Evolutionary conservation across 2,329 filamentous ascomycete genomes (phyloP), one percentile per base, ranked within the genome.

Genomic region (Chaetomium sp.): DNA sequence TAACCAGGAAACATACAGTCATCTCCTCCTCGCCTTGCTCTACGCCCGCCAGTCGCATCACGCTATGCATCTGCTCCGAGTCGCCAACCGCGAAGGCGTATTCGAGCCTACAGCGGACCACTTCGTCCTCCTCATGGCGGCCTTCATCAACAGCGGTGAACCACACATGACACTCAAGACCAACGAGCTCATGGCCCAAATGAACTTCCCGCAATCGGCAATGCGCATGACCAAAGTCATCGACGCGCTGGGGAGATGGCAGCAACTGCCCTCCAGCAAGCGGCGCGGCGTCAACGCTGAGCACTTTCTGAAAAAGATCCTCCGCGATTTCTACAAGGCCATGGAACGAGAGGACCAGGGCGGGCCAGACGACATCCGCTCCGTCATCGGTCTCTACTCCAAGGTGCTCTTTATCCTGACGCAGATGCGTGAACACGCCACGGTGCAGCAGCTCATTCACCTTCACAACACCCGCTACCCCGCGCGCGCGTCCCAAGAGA

Each of bases 51-150:
- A 85, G 71, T 75, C 82, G 1, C 77, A 81, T 13, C 76, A 82
- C 49, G 85, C 84, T 6, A 78, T 82, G 60, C 75, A 78, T 23
- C 76, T 87, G 29, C 73, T 87, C 25, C 76, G 76, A 10, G 75
- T 77, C 4, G 81, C 81, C 3, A 69, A 79, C 33, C 74, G 78
- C 51, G 76, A 83, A 29, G 75, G 75, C 3, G 69, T 81, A 7
- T 83, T 86, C 64, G 71, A 78, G 19, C 79, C 84, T 2, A 78
- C 76, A 0, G 70, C 78, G 1, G 77, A 81, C 23, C 84, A 87
- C 71, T 86, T 82, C 70, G 74, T 81, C 33, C 78, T 82, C 29
- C 79, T 87, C 59, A 84, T 86, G 80, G 75, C 79, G 19, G 81
- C 80, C 23, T 82, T 83, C 65, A 75, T 84, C 53, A 77, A 78